Evolutionary conservation across 2,329 filamentous ascomycete species (phyloP), one percentile per base, ranked within the genome.

Genomic region (Blastomyces parvus): DNA sequence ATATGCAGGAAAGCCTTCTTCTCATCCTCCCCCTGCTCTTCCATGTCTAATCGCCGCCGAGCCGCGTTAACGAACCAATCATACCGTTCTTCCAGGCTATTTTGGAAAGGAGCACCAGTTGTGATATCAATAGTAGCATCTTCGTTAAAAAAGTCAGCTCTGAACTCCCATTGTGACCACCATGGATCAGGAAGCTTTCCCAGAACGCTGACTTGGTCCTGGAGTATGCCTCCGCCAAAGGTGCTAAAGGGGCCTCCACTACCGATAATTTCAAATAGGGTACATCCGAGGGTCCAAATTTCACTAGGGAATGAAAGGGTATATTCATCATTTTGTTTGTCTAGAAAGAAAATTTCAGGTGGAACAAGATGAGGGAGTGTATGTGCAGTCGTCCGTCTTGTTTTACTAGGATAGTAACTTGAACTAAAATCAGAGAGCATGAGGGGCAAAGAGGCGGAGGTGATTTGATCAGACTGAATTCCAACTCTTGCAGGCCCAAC

Each of bases 271-370:
- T 66, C 59, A 44, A 66, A 66, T 57, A 65, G 52, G 55, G 59
- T 66, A 59, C 63, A 65, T 60, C 61, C 63, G 46, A 66, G 61
- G 59, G 65, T 65, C 65, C 62, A 66, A 55, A 66, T 66, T 59
- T 65, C 62, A 25, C 65, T 64, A 44, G 65, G 59, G 62, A 66
- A 64, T 38, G 62, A 66, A 53, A 66, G 59, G 25, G 22, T 63
- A 25, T 66, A 9, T 46, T 62, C 14, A 14, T 59, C 46, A 0
- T 60, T 60, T 46, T 60, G 9, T 25, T 62, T 60, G 40, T 63
- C 61, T 27, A 63, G 48, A 46, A 64, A 66, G 59, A 57, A 65
- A 22, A 58, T 27, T 62, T 66, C 63, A 14, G 63, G 63, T 50
- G 65, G 61, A 27, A 65, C 63, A 17, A 66, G 63, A 63, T 66